phyloP scores from a whole-genome alignment of 2,329 filamentous ascomycete species.

The Alternaria brassicicola region DNA sequence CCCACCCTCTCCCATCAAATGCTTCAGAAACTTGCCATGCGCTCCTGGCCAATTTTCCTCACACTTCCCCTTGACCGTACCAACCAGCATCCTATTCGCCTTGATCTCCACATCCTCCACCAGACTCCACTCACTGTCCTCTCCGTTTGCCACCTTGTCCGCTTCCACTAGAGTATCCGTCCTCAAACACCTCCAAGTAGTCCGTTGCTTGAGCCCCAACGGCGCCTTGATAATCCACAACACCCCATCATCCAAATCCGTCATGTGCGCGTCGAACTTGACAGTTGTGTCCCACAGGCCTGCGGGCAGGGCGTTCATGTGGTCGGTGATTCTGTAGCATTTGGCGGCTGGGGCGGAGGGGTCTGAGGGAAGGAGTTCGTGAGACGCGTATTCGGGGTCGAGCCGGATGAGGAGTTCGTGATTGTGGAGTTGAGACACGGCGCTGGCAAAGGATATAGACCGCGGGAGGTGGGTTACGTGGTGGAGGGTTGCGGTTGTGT shows the following conservation, averaged over 20 bases:
- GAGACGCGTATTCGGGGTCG: slow-evolving; percentile 46
- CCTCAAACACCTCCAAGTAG: slow-evolving; percentile 39
- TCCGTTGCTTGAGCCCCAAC: slow-evolving; percentile 42
- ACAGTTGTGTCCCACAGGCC: slow-evolving; percentile 48
- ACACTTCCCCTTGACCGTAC: slow-evolving; percentile 46
- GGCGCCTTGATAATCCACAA: slow-evolving; percentile 46
- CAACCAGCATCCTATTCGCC: slow-evolving; percentile 41
- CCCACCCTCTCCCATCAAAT: slow-evolving; percentile 20
- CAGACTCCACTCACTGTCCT: slow-evolving; percentile 38
- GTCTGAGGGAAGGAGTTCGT: slow-evolving; percentile 36
- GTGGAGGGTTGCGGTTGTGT: slow-evolving; percentile 40
- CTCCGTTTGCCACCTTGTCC: slow-evolving; percentile 14
- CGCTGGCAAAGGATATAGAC: slow-evolving; percentile 26
- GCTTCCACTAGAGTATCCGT: slow-evolving; percentile 21
- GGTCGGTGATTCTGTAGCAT: slow-evolving; percentile 47
- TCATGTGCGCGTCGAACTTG: slow-evolving; percentile 43
- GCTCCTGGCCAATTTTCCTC: slow-evolving; percentile 45
- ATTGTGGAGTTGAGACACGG: slow-evolving; percentile 38
- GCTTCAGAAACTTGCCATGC: slow-evolving; percentile 39
- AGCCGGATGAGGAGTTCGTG: slow-evolving; percentile 47
- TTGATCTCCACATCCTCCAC: slow-evolving; percentile 48
- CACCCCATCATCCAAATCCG: slow-evolving; percentile 42
- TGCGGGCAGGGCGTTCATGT: slow-evolving; percentile 45
- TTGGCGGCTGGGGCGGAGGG: slow-evolving; percentile 32
- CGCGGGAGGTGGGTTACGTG: slow-evolving; percentile 44